Conservation (phyloP, 495 filamentous ascomycete species). For the Lasiosphaeria miniovina region DNA sequence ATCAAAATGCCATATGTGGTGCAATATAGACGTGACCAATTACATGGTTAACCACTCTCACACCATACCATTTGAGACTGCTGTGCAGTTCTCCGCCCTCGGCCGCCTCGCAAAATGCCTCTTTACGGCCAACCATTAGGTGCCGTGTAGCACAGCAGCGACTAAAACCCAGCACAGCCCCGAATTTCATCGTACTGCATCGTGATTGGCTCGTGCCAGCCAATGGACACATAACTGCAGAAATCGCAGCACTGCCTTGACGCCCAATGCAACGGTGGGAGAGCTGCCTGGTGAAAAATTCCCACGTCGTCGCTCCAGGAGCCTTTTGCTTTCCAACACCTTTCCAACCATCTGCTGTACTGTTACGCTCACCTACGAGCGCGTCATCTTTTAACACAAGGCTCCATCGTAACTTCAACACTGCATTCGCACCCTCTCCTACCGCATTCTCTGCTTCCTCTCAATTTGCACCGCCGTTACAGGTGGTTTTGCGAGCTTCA, state of each 20-base stretch:
- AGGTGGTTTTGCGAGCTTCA: background rate
- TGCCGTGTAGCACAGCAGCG: background rate
- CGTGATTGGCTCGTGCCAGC: background rate
- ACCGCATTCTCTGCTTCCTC: slow-evolving; percentile 1
- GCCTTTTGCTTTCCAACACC: slow-evolving; percentile 5
- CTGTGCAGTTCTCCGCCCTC: background rate
- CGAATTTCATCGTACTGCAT: background rate
- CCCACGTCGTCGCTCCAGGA: background rate
- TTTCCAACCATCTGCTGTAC: slow-evolving; percentile 4
- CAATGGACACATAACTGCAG: background rate
- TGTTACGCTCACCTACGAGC: slow-evolving; percentile 1
- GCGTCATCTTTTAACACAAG: background rate
- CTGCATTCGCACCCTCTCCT: background rate
- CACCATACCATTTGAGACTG: background rate
- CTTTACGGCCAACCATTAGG: background rate
- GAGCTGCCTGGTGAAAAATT: slow-evolving; percentile 1
- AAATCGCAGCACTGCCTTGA: slow-evolving; percentile 1
- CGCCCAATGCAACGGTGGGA: background rate
- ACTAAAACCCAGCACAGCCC: background rate
- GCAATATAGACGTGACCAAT: background rate
- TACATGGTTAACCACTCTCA: slow-evolving; percentile 1
- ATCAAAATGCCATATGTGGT: slow-evolving; percentile 4
- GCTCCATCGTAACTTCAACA: background rate
- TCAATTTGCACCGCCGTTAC: background rate
- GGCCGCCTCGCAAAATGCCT: background rate